phyloP scores from a whole-genome alignment of 371 early-diverging fungal species.

The Blyttiomyces sp. region DNA sequence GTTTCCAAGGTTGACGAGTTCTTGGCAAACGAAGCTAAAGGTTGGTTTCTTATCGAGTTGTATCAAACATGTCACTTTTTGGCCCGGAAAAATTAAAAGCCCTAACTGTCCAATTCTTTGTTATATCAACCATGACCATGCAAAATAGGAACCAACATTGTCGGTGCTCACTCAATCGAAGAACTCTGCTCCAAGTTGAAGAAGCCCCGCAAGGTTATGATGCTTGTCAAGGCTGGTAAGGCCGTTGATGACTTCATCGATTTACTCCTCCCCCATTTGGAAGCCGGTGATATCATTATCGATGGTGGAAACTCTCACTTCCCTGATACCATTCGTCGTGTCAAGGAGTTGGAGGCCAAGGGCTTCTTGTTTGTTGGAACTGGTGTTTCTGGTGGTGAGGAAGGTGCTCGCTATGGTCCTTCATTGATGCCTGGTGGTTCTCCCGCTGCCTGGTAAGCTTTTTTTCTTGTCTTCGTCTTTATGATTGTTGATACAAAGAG shows the following conservation, averaged over 20 bases:
- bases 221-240: slow-evolving; percentile 96
- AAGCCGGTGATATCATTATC: slow-evolving; percentile 94
- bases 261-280: slow-evolving; percentile 79
- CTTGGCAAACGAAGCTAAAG: slow-evolving; percentile 93
- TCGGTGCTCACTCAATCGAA: slow-evolving; percentile 90
- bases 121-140: slow-evolving; percentile 1
- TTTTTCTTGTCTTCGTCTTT: slow-evolving; percentile 4
- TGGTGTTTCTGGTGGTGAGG: slow-evolving; percentile 99
- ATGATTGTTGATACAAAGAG: background rate
- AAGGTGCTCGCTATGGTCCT: slow-evolving; percentile 98
- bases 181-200: slow-evolving; percentile 92
- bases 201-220: slow-evolving; percentile 92
- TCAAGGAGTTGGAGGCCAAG: slow-evolving; percentile 79
- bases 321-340: slow-evolving; percentile 93
- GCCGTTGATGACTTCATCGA: slow-evolving; percentile 96
- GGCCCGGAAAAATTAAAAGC: background rate
- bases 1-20: slow-evolving; percentile 92
- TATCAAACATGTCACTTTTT: background rate
- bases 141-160: slow-evolving; percentile 75
- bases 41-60: slow-evolving; percentile 34
- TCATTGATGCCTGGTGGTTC: slow-evolving; percentile 99
- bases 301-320: slow-evolving; percentile 99
- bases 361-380: slow-evolving; percentile 94
- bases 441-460: slow-evolving; percentile 76
- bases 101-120: too few relatives aligned